Evolutionary conservation across 1,284 basidiomycete species (phyloP), one percentile per base, ranked within the genome.

Genomic region (Grifola frondosa): DNA sequence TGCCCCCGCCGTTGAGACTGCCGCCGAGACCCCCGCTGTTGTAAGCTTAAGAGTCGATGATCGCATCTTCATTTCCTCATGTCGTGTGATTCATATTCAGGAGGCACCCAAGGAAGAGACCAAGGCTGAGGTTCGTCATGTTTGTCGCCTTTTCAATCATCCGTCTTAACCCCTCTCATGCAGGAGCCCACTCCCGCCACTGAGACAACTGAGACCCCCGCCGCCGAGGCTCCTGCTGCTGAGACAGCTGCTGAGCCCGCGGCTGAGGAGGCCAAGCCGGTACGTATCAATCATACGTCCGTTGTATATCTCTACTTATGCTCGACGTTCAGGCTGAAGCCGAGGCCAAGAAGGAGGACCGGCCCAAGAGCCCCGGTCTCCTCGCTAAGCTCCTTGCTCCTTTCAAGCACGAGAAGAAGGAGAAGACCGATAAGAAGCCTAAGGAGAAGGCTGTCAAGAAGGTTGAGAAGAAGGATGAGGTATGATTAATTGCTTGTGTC

Each of bases 291-390:
- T 16, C 20, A 40, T 13, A 44, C 11, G 12, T 38, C 17, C 46
- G 39, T 48, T 34, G 49, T 50, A 15, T 25, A 26, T 30, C 19
- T 39, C 11, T 17, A 2, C 28, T 46, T 37, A 33, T 44, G 16
- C 12, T 51, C 8, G 16, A 61, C 62, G 49, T 60, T 30, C 52
- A 69, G 73, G 63, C 68, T 33, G 57, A 74, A 42, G 61, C 69
- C 39, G 78, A 80, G 52, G 57, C 64, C 10, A 82, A 83, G 77
- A 84, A 84, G 69, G 84, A 85, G 53, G 82, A 85, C 15, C 71
- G 74, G 51, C 83, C 85, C 56, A 88, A 84, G 78, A 87, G 84
- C 69, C 87, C 88, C n/a, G 65, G 75, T 40, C 52, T 89, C 48
- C 69, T 90, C 40, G 59, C 77, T 51, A 90, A 84, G 67, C 70